Evolutionary conservation across 176 grass and related monocot genomes (phyloP), one percentile per base, ranked within the genome.

Genomic region (Poa pratensis): DNA sequence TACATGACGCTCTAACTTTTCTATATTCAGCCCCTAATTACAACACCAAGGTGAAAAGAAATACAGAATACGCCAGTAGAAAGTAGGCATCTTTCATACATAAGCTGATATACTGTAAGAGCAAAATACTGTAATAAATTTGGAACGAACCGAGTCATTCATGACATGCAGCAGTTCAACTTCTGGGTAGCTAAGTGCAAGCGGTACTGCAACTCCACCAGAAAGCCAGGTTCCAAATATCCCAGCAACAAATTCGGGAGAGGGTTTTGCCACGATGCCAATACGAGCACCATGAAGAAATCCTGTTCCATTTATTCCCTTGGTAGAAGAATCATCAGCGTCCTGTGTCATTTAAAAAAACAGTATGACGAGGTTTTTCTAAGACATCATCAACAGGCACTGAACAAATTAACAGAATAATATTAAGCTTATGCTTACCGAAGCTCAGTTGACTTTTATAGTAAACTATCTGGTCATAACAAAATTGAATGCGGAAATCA

Each of bases 121-220:
- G 62, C 35, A 62, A 65, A 78, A 81, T 35, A 68, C 19, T 83
- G 78, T 2, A 73, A 65, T 40, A 83, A 89, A 63, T 49, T 80
- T 87, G 45, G 54, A 88, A 83, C 89, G 79, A 71, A 98, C 96
- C 63, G 96, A 87, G 87, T 98, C 96, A 85, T 98, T 95, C 96
- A 98, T 94, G 68, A 98, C 96, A 78, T 98, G 87, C 59, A 98
- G 68, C 85, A 98, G 85, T 80, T 98, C 96, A 63, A 90, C 68
- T 84, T 98, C 96, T 74, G 96, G 96, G 63, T 98, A 95, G 52
- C 93, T 95, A 67, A 95, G 82, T 39, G 96, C 96, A 83, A 98
- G 93, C 27, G 96, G 96, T 70, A 98, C 93, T 69, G 96, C 93
- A 87, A 98, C 91, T 79, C 96, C 96, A 82, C 96, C 96, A 93